Evolutionary conservation across 169 alveolate species (phyloP), one percentile per base, ranked within the genome.

Genomic region (Eimeria acervulina): DNA sequence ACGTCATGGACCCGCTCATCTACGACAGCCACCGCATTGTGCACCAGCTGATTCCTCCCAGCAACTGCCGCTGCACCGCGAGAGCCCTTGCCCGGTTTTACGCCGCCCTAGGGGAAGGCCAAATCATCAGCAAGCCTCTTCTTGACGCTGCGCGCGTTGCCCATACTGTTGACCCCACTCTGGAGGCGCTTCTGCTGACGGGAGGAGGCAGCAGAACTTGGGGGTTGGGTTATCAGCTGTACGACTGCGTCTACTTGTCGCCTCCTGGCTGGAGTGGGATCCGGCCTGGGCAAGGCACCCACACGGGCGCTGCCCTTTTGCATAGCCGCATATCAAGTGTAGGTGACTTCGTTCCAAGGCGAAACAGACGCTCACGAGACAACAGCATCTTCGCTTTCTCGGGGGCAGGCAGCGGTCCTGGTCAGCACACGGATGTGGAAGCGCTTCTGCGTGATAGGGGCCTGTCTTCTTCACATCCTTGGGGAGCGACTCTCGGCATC

Each of bases 181-280:
- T 97, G 40, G 97, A 96, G 76, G 93, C 98, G 5, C 92, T 96
- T 59, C 95, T 97, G 31, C 83, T 96, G 42, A 97, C 97, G n/a
- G 97, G 96, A 23, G 98, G 98, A 36, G 96, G 96, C 78, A 74
- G 96, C 76, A 72, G 97, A 72, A 88, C 93, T 83, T 97, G 97
- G 97, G 97, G 97, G 17, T 87, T 97, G 59, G 98, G 98, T 33
- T 96, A 85, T 93, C 98, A 97, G 90, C 95, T 97, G 44, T 89
- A 95, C 63, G 96, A 95, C 70, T 97, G 97, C 81, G 61, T 28
- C 12, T 61, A 44, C 66, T 33, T 81, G 72, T 89, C 61, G 38
- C 36, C 95, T 23, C 52, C 80, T 23, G 78, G 93, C 31, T 81
- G 90, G 90, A 72, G 90, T 2, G 90, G 52, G 31, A 38, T 28